Base-by-base conservation (phyloP, 140 eudicot species). In the Oenanthe javanica region DNA sequence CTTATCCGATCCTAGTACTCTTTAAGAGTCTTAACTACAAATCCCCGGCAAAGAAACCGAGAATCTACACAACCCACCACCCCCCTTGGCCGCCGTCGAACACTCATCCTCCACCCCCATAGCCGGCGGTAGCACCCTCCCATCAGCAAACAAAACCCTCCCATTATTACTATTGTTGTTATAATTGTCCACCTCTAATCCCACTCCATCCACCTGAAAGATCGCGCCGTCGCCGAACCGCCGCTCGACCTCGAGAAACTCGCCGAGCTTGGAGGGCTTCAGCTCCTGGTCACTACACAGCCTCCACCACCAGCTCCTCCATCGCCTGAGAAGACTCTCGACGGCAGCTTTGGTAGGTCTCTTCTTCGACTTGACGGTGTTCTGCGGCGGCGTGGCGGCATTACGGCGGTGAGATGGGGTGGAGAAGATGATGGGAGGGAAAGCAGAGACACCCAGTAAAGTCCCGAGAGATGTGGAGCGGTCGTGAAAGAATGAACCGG, bases 401-500 rank as follows among this genome's bases (percentile, higher is more conserved):
- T 81, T 86, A 42, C 85, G 85, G 23, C 84, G 88, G 66, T 84
- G 93, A 12, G 97, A 90, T 25, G 96, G 88, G 15, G 90, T 88
- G 2, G 90, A 49, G 83, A 92, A 92, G 5, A 94, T 80, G 79
- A 92, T 82, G 73, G 87, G 79, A 4, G 93, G 93, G 51, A 86
- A 84, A 46, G 82, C 40, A 13, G 88, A 84, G 45, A 92, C 97
- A 38, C 97, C 97, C 96, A 92, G 90, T 0, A 92, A 88, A 4
- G 91, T 92, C 12, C 97, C 97, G 45, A 92, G 67, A 21, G 88
- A 83, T 1, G 93, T 92, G 88, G 96, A 90, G 52, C 96, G 88
- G 83, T 92, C 97, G 52, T 83, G 97, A 88, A 92, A 92, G 80
- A 92, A 92, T 16, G 97, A 92, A 0, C 96, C 96, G 67, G 97